Conservation (phyloP, 1,284 basidiomycete species). For the Trichosporon sp. region DNA sequence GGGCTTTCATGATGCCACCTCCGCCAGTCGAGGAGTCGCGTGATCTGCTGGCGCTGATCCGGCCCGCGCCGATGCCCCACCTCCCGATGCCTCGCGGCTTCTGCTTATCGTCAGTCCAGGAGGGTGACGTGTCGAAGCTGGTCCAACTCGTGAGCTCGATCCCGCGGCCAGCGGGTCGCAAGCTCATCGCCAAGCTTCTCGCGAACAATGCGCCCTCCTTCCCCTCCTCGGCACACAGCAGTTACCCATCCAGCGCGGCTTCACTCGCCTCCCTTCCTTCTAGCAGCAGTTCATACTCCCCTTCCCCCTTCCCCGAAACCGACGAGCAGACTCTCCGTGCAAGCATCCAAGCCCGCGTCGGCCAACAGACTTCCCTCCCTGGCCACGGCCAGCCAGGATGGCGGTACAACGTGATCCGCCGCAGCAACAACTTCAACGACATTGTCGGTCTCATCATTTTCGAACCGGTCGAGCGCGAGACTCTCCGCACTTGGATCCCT, state of each 20-base stretch:
- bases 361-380: neutral
- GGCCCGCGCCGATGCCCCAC: slow-evolving; percentile 7
- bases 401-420: slow-evolving; percentile 10
- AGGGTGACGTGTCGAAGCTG: neutral
- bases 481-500: neutral
- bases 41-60: slow-evolving; percentile 6
- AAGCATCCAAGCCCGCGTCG: slow-evolving; percentile 9
- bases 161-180: slow-evolving; percentile 4
- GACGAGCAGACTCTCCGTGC: slow-evolving; percentile 4
- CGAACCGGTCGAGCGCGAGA: slow-evolving; percentile 11
- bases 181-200: slow-evolving; percentile 15
- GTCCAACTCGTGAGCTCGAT: slow-evolving; percentile 14
- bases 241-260: neutral
- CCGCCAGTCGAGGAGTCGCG: neutral
- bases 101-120: slow-evolving; percentile 12
- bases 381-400: neutral
- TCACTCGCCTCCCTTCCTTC: neutral
- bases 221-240: slow-evolving; percentile 1
- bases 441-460: slow-evolving; percentile 12
- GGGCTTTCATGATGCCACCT: neutral
- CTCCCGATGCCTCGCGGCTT: slow-evolving; percentile 13
- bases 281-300: slow-evolving; percentile 4
- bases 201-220: slow-evolving; percentile 6
- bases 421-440: slow-evolving; percentile 12
- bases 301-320: slow-evolving; percentile 14